phyloP scores from a whole-genome alignment of 768 basidiomycete genomes.

The Mrakia frigida region DNA sequence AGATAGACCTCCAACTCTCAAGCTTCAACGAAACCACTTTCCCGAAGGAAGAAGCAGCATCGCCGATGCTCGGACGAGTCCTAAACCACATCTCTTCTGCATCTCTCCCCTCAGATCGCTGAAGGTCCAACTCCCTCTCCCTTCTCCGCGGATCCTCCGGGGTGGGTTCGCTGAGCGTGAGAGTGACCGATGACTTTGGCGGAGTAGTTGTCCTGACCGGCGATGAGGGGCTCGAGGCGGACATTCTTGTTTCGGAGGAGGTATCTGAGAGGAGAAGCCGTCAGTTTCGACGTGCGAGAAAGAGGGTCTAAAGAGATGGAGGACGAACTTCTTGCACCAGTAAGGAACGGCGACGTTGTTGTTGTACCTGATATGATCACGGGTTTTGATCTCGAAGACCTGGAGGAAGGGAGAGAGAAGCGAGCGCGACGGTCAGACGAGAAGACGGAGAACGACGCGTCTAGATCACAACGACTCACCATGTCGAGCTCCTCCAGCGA shows the following conservation, averaged over 20 bases:
- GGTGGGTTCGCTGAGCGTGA: not conserved
- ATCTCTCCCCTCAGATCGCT: not conserved
- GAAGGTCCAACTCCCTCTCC: not conserved
- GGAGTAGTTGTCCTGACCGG: conserved; percentile 5
- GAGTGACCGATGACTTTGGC: not conserved
- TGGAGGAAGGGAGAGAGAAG: not conserved
- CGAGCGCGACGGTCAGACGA: not conserved
- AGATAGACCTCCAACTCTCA: too few relatives aligned
- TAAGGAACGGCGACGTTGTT: conserved; percentile 33
- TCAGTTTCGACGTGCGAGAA: not conserved
- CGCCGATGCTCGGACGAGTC: not conserved
- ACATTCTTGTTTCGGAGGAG: conserved; percentile 15
- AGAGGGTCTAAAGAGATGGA: not conserved
- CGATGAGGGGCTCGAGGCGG: conserved; percentile 1
- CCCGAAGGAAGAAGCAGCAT: not conserved
- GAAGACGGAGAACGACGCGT: not conserved
- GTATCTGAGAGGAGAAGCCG: not conserved
- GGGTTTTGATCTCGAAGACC: conserved; percentile 42
- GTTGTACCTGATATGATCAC: conserved; percentile 36
- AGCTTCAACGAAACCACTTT: too few relatives aligned
- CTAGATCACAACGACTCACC: conserved; percentile 5
- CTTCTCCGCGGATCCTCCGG: not conserved
- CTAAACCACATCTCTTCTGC: not conserved
- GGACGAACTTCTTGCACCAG: conserved; percentile 29
- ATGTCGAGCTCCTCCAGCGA: conserved; percentile 42